Conservation (phyloP, 1,139 yeast species). For the Sugiyamaella pinicola region DNA sequence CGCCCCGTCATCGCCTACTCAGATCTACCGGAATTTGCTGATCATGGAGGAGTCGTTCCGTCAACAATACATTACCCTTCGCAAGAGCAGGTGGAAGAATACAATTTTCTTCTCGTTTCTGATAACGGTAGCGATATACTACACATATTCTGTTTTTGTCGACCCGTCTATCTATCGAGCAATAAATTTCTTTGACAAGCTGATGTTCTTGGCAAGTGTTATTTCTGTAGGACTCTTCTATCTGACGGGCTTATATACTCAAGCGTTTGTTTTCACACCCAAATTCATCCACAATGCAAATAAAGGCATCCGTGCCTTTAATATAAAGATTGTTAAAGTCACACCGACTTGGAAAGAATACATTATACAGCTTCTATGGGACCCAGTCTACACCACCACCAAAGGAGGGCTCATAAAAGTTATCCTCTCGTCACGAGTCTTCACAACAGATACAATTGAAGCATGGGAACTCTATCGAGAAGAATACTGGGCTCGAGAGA, state of each 20-base stretch:
- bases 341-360: conserved; percentile 59
- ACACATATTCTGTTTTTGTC: conserved; percentile 39
- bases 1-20: conserved; percentile 32
- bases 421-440: conserved; percentile 77
- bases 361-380: conserved; percentile 32
- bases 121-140: conserved; percentile 38
- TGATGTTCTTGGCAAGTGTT: conserved; percentile 63
- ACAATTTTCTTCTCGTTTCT: conserved; percentile 65
- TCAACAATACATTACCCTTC: conserved; percentile 74
- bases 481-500: conserved; percentile 90
- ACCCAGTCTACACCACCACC: conserved; percentile 33
- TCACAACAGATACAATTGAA: conserved; percentile 80
- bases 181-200: conserved; percentile 49
- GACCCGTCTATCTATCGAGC: conserved; percentile 42
- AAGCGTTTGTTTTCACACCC: conserved; percentile 82
- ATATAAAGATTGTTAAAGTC: conserved; percentile 73
- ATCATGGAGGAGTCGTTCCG: conserved; percentile 84
- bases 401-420: conserved; percentile 55
- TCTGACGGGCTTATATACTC: conserved; percentile 83
- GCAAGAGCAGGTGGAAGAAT: conserved; percentile 70
- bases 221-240: conserved; percentile 78
- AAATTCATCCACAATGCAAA: conserved; percentile 77
- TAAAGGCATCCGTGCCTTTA: conserved; percentile 82
- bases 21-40: conserved; percentile 59
- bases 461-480: conserved; percentile 95